Evolutionary conservation across 2,329 filamentous ascomycete species (phyloP).

Genomic region (Penicillium paneum): DNA sequence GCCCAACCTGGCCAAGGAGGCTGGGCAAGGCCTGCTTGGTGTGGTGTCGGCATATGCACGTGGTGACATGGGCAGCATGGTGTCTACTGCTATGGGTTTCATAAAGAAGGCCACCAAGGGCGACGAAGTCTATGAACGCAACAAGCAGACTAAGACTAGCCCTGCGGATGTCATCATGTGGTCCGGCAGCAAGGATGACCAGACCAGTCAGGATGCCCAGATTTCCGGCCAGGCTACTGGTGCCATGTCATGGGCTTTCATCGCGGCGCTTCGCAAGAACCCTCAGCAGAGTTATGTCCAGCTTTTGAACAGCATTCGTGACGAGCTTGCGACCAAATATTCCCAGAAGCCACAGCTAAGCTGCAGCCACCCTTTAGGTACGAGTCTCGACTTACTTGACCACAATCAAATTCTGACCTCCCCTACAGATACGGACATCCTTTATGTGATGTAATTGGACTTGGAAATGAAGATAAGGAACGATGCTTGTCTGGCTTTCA

Average conservation of each 20-base stretch:
- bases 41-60: constrained; percentile 74
- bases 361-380: constrained; percentile 93
- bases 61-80: constrained; percentile 79
- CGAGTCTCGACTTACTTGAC: constrained; percentile 28
- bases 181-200: constrained; percentile 92
- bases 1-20: constrained; percentile 65
- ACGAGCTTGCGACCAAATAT: constrained; percentile 82
- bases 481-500: background rate
- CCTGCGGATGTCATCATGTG: constrained; percentile 97
- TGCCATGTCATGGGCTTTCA: constrained; percentile 98
- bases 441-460: constrained; percentile 61
- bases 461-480: background rate
- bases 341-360: constrained; percentile 93
- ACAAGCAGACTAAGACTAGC: constrained; percentile 84
- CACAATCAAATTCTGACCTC: constrained; percentile 14
- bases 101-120: constrained; percentile 84
- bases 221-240: constrained; percentile 88
- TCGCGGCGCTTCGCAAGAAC: constrained; percentile 84
- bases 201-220: constrained; percentile 90
- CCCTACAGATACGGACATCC: constrained; percentile 58
- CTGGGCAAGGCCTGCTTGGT: constrained; percentile 61
- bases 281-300: constrained; percentile 95
- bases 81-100: constrained; percentile 74
- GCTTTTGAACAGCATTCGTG: constrained; percentile 90
- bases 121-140: constrained; percentile 73